Base-by-base conservation (phyloP, 2,329 filamentous ascomycete genomes). In the Neonectria sp. region DNA sequence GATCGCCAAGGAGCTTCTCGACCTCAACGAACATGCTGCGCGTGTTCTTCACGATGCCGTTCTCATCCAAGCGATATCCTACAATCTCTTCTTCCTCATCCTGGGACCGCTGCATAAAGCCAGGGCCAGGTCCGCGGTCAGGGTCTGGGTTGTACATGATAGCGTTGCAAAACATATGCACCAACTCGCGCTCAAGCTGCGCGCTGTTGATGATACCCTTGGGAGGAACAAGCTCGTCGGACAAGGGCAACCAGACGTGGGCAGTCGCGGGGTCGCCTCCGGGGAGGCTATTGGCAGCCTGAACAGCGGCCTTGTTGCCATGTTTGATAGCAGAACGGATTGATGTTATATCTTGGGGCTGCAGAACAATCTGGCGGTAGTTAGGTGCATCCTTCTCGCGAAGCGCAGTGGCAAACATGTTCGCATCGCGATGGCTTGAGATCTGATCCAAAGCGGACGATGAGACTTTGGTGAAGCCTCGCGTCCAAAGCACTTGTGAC, bases 61-160 rank as follows among this genome's bases (percentile, higher is more conserved):
- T 94, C 80, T 97, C 94, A 71, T 94, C 92, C 13, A 91, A 85
- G 73, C 91, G 89, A 72, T 92, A 93, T 9, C 89, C 86, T 43
- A 89, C 82, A 1, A 85, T 78, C 60, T 84, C 79, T 72, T 86
- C 77, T 71, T 85, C 79, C 68, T 85, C 85, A 49, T 81, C 82
- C 74, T 78, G 76, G 48, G 82, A 76, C 46, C 82, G 76, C 63
- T 83, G 82, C 74, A 88, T 79, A 70, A 95, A 93, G 0, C 86
- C 83, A 2, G 86, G 84, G 0, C 92, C 92, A 11, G 92, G 90
- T 0, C 92, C 92, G 29, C 91, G 89, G 71, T 93, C 86, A 0
- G 92, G 91, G 69, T 97, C 94, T 0, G 93, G 91, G 75, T 98
- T 98, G 85, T 97, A 99, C 96, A 99, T 98, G 81, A 98, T 93